Evolutionary conservation across 352 stramenopile species (phyloP), one percentile per base, ranked within the genome.

Genomic region (Pythium pyrilobum): DNA sequence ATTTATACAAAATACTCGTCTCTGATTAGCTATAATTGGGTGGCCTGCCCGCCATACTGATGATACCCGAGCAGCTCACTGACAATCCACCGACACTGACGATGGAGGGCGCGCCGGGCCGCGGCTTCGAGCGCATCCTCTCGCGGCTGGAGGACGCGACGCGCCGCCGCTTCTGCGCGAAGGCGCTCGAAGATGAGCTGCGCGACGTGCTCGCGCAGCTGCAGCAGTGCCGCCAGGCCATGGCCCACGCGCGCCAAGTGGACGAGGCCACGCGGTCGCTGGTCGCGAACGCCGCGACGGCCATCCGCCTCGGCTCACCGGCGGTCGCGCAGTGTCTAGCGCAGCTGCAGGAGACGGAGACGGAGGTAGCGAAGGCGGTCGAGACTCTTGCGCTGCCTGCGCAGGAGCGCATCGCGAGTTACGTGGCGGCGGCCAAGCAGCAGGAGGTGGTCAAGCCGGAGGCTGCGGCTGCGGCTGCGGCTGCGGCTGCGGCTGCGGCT

Each of bases 291-390:
- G 57, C 56, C 34, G 21, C 28, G 5, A 23, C 34, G 28, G 10
- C 40, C 18, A 63, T 55, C 36, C 23, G 18, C 34, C 3, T 61
- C 9, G 29, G 36, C 27, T 54, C 67, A 6, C 47, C 64, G 0
- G 20, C 47, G 0, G 63, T 80, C 16, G 52, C 57, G 20, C 44
- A 58, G 56, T 32, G 72, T 21, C 55, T 89, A 21, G 12, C 21
- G 0, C 55, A 72, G 28, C 57, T 89, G 59, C 59, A 68, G 44
- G 46, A 45, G 29, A 57, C 86, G 0, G 58, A 68, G 2, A 40
- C 36, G 41, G 31, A 40, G 10, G 68, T 60, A 10, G 24, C 21
- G 33, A 42, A 52, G 27, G 5, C 29, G 5, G 6, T 55, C 6
- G 7, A 25, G 1, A 18, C n/a, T 27, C 36, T 53, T 25, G 47